phyloP scores from a whole-genome alignment of 306 rosid species.

The Oemleria cerasiformis region DNA sequence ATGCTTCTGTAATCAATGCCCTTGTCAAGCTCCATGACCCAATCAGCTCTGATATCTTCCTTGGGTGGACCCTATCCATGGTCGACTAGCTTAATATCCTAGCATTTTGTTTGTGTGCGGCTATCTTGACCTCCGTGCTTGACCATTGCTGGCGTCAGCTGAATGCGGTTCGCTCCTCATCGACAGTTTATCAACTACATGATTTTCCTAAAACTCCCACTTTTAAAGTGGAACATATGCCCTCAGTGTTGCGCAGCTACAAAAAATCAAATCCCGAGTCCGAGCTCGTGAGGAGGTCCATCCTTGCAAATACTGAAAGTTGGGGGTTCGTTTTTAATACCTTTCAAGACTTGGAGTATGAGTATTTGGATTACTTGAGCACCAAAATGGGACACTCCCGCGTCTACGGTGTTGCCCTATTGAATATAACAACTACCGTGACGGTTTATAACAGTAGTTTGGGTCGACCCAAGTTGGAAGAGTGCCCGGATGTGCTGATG shows the following conservation, averaged over 20 bases:
- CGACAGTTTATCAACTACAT: conserved; percentile 13
- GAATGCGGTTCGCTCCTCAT: not conserved
- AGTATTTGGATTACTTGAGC: conserved; percentile 30
- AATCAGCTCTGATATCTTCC: conserved; percentile 49
- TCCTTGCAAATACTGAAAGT: conserved; percentile 26
- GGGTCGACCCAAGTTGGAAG: not conserved
- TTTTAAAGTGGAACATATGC: conserved; percentile 48
- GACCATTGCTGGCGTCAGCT: conserved; percentile 26
- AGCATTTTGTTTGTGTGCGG: conserved; percentile 21
- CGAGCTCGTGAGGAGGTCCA: conserved; percentile 36
- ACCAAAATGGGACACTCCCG: conserved; percentile 11
- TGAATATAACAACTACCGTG: conserved; percentile 6
- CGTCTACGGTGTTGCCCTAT: conserved; percentile 49
- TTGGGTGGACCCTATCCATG: conserved; percentile 42
- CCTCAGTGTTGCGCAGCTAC: conserved; percentile 25
- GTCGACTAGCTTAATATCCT: conserved; percentile 34
- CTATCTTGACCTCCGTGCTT: conserved; percentile 14
- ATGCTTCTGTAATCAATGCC: conserved; percentile 32
- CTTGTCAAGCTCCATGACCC: conserved; percentile 36
- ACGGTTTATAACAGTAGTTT: not conserved
- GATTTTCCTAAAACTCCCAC: conserved; percentile 38
- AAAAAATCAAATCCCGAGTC: conserved; percentile 42
- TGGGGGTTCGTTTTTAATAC: conserved; percentile 52
- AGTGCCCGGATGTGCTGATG: not conserved
- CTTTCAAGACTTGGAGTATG: conserved; percentile 37